Percentiles rank a stretch among this genome's conserved stretches.
Conservation (phyloP, 1,139 yeast species). For the Kodamaea anthophila region DNA sequence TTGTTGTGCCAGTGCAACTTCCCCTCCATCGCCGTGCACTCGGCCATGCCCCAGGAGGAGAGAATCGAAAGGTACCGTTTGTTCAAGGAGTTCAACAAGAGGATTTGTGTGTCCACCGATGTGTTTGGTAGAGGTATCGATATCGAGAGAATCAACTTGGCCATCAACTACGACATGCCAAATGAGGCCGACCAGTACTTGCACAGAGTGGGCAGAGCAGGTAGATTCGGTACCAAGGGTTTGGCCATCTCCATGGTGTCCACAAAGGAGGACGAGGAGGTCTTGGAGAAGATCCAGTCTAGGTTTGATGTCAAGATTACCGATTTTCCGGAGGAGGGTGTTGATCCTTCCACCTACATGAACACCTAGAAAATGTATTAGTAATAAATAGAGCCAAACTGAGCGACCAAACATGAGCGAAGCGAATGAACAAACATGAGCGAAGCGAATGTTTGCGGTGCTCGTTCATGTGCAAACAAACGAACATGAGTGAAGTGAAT, state of each 20-base stretch:
- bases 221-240: constrained; percentile 99
- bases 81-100: constrained; percentile 96
- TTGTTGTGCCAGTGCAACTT: constrained; percentile 88
- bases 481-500: too few relatives aligned
- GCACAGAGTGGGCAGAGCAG: constrained; percentile 99
- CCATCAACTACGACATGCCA: constrained; percentile 92
- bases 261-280: constrained; percentile 80
- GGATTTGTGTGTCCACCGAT: constrained; percentile 97
- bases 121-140: constrained; percentile 99
- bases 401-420: constrained; percentile 1
- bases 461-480: too few relatives aligned
- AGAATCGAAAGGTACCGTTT: constrained; percentile 95
- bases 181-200: constrained; percentile 94
- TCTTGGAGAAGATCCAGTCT: constrained; percentile 88
- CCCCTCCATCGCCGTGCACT: constrained; percentile 97
- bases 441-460: too few relatives aligned
- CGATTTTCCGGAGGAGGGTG: constrained; percentile 97
- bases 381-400: background rate
- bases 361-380: constrained; percentile 52
- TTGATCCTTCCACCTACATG: constrained; percentile 97
- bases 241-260: constrained; percentile 89
- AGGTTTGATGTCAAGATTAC: constrained; percentile 94
- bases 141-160: constrained; percentile 96
- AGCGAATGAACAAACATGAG: too few relatives aligned
- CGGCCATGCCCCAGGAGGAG: constrained; percentile 95